phyloP scores from a whole-genome alignment of 2,329 filamentous ascomycete genomes.

The Cryphonectria carpinicola region DNA sequence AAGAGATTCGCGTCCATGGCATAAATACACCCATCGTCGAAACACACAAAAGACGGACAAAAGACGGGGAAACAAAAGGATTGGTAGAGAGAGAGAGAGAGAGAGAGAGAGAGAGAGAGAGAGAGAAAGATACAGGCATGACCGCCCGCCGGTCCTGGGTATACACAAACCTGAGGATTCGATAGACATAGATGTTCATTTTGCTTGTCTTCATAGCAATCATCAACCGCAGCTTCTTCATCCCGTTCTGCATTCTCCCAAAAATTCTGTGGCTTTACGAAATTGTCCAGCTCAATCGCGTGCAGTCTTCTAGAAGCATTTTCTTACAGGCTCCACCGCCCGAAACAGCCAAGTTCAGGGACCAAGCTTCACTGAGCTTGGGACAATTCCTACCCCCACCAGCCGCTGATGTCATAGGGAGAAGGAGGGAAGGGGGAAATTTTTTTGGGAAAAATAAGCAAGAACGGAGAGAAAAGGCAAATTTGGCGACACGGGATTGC shows the following conservation, averaged over 20 bases:
- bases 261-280: background rate
- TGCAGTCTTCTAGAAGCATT: background rate
- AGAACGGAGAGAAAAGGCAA: background rate
- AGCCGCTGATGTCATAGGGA: conserved; percentile 7
- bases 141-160: conserved; percentile 15
- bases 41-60: conserved; percentile 6
- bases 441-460: too few relatives aligned
- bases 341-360: background rate
- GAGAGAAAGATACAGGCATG: conserved; percentile 14
- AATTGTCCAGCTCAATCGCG: background rate
- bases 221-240: conserved; percentile 15
- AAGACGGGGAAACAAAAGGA: conserved; percentile 6
- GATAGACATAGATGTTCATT: conserved; percentile 27
- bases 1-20: conserved; percentile 12
- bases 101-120: conserved; percentile 10
- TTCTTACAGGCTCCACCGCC: background rate
- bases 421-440: too few relatives aligned
- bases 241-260: background rate
- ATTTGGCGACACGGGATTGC: background rate
- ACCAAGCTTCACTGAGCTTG: conserved; percentile 9
- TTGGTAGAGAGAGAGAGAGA: conserved; percentile 10
- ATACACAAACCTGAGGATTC: conserved; percentile 19
- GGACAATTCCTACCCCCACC: background rate
- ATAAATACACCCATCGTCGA: background rate
- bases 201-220: conserved; percentile 21